A percentile compares a stretch with the other conserved stretches of the same genome.
These are phyloP conservation scores for Carex littledalei DNA, from an alignment of 176 grass and related monocot species.

Conservation along the genomic window DNA sequence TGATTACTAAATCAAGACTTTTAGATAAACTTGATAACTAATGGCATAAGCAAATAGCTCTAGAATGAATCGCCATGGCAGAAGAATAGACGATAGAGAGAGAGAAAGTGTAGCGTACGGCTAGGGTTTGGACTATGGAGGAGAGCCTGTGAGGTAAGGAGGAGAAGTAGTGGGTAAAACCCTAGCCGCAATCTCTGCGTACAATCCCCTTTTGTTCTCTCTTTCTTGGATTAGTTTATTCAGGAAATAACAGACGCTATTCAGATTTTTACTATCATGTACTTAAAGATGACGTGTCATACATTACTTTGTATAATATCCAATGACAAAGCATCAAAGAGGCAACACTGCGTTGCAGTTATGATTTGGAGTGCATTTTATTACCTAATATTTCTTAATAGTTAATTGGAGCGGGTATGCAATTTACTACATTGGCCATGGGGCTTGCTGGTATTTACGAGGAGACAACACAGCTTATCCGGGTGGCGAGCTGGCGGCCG, in stretches of 20 bases:
- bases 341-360: not conserved
- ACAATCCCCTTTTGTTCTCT: conserved; percentile 13
- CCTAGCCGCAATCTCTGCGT: conserved; percentile 58
- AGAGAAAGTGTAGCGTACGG: not conserved
- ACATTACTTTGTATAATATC: not conserved
- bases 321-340: not conserved
- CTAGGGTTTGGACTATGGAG: conserved; percentile 29
- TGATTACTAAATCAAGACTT: not conserved
- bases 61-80: conserved; percentile 35
- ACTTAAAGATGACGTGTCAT: not conserved
- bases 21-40: not conserved
- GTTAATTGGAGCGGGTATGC: not conserved
- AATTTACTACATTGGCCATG: conserved; percentile 15
- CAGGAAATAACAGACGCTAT: not conserved
- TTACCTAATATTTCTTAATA: not conserved
- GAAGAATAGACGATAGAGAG: not conserved
- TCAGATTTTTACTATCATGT: not conserved
- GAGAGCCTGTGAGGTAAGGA: not conserved
- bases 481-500: not conserved
- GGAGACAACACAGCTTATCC: not conserved
- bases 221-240: conserved; percentile 18
- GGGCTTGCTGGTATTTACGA: not conserved
- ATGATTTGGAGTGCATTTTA: not conserved
- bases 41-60: not conserved
- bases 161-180: conserved; percentile 39